Conservation (phyloP, 2,329 filamentous ascomycete genomes). For the Zelopaecilomyces penicillatus region DNA sequence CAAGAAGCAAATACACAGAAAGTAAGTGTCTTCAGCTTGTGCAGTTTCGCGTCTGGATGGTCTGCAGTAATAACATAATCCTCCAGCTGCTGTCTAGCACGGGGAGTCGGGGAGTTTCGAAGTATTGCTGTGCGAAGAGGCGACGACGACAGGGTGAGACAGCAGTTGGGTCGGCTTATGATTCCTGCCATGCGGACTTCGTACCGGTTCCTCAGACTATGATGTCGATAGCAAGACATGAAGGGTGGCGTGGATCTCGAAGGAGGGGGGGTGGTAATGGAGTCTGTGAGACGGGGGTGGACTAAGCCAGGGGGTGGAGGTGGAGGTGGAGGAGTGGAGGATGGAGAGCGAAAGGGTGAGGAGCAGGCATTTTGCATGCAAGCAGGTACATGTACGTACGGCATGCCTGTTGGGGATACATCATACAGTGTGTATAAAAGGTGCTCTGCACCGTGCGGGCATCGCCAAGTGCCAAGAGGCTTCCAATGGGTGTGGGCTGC, state of each 20-base stretch:
- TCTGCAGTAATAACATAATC: too few species aligned
- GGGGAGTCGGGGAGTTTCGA: too few species aligned
- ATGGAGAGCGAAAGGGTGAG: not conserved
- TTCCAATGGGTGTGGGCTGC: too few species aligned
- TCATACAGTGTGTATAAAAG: not conserved
- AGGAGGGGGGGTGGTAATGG: conserved; percentile 9
- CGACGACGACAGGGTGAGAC: too few species aligned
- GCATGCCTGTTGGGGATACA: not conserved
- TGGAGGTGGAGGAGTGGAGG: conserved; percentile 2
- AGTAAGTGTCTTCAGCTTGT: too few species aligned
- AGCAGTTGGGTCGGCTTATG: too few species aligned
- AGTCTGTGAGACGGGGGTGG: conserved; percentile 9
- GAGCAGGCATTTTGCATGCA: not conserved
- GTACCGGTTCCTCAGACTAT: not conserved
- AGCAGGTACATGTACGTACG: not conserved
- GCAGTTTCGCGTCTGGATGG: too few species aligned
- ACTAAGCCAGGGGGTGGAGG: conserved; percentile 3
- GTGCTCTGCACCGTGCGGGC: too few species aligned
- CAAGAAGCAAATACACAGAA: too few species aligned
- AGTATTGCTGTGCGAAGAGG: too few species aligned
- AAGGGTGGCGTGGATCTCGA: conserved; percentile 8
- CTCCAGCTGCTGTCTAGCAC: too few species aligned
- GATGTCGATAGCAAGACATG: conserved; percentile 9
- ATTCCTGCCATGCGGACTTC: not conserved
- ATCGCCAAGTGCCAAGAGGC: too few species aligned